These are phyloP conservation scores for Trichophyton simii DNA, from an alignment of 2,329 filamentous ascomycete species.

Conservation along the genomic window DNA sequence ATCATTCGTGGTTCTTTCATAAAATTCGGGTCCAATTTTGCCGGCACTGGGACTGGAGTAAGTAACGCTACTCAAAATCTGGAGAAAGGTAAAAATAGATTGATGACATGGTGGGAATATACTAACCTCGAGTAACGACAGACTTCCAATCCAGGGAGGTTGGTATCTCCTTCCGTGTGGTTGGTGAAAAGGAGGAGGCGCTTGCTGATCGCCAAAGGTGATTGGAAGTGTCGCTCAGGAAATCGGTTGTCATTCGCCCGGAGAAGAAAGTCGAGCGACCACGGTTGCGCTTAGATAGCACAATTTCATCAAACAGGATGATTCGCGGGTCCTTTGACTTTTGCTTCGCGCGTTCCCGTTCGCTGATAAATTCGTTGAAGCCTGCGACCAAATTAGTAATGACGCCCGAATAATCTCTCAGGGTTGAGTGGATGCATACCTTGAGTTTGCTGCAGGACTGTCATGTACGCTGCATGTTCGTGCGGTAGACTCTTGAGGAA, in stretches of 20 bases:
- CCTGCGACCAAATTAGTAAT: conserved; percentile 23
- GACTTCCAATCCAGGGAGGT: conserved; percentile 40
- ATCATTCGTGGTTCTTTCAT: conserved; percentile 90
- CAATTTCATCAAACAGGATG: conserved; percentile 53
- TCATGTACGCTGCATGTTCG: conserved; percentile 53
- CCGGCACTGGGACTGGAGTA: conserved; percentile 53
- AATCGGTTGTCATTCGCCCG: conserved; percentile 37
- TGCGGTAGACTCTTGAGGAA: conserved; percentile 52
- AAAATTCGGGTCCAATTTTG: conserved; percentile 68
- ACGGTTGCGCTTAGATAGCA: conserved; percentile 51
- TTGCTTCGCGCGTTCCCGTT: conserved; percentile 44
- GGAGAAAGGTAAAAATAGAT: conserved; percentile 25
- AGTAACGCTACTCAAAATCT: neutral
- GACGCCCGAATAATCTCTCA: neutral
- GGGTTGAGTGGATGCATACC: conserved; percentile 24
- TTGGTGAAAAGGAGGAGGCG: conserved; percentile 43
- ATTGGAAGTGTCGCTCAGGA: conserved; percentile 50
- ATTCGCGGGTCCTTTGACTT: conserved; percentile 43
- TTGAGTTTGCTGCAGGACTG: conserved; percentile 52
- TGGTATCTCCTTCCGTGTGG: conserved; percentile 35
- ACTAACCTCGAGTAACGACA: conserved; percentile 39
- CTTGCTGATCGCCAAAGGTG: conserved; percentile 53
- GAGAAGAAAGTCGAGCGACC: conserved; percentile 47
- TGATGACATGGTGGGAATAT: neutral
- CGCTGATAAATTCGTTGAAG: conserved; percentile 54